These are phyloP conservation scores for Saprolegnia diclina DNA, from an alignment of 352 stramenopile species.

Conservation along the genomic window DNA sequence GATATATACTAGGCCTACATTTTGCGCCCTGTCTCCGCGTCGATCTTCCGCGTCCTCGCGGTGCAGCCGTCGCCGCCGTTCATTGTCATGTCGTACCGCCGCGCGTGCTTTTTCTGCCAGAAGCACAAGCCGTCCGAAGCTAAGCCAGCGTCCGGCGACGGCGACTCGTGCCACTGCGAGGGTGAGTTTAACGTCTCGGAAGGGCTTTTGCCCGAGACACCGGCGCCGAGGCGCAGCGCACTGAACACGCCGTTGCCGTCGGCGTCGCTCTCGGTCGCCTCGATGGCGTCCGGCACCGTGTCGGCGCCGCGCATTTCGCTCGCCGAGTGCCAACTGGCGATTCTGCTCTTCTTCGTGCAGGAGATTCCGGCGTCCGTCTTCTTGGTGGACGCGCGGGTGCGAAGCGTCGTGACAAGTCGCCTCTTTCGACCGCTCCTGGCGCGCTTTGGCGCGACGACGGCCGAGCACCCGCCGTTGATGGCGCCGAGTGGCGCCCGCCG, in stretches of 20 bases:
- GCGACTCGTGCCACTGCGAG: conserved; percentile 19
- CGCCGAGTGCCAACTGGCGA: conserved; percentile 7
- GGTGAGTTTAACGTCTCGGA: conserved; percentile 23
- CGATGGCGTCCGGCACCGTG: too few relatives aligned
- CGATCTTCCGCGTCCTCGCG: background rate
- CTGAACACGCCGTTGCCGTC: background rate
- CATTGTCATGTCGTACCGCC: conserved; percentile 27
- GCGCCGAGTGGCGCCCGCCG: too few relatives aligned
- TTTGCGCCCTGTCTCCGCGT: background rate
- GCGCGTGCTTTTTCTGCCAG: conserved; percentile 25
- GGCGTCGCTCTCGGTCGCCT: background rate
- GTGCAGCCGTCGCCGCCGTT: conserved; percentile 21
- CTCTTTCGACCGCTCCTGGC: background rate
- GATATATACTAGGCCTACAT: conserved; percentile 20
- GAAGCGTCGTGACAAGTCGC: background rate
- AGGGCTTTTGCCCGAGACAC: background rate
- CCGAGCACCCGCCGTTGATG: too few relatives aligned
- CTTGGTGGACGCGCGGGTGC: background rate
- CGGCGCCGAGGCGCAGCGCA: background rate
- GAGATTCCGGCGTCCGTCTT: background rate
- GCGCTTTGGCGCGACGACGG: background rate
- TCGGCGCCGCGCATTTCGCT: background rate
- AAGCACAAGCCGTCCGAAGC: conserved; percentile 21
- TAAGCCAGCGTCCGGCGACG: background rate
- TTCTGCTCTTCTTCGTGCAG: conserved; percentile 1